Evolutionary conservation across 345 rosid species (phyloP), one percentile per base, ranked within the genome.

Genomic region (Hibiscus syriacus): DNA sequence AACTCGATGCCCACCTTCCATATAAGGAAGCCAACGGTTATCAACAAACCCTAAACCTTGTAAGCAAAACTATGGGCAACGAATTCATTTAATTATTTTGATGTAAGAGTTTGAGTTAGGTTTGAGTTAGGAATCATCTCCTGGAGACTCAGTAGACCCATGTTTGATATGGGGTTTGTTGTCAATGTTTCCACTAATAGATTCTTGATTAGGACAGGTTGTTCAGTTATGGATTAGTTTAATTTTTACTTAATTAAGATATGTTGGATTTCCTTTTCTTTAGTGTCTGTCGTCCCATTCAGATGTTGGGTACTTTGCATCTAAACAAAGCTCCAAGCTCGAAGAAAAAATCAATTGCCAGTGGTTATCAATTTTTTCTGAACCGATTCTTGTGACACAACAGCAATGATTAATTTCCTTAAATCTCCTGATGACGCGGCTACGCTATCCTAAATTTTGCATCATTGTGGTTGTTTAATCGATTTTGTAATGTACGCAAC

Each of bases 1-100:
- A n/a, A n/a, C n/a, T n/a, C n/a, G n/a, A n/a, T n/a, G n/a, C n/a
- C n/a, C n/a, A n/a, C n/a, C n/a, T n/a, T n/a, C n/a, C n/a, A n/a
- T n/a, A n/a, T n/a, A n/a, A n/a, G n/a, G n/a, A n/a, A n/a, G n/a
- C n/a, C n/a, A n/a, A n/a, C n/a, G n/a, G n/a, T n/a, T n/a, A n/a
- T n/a, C n/a, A n/a, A n/a, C n/a, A n/a, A n/a, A n/a, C n/a, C n/a
- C 8, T 32, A 32, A 32, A 7, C 2, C 8, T 49, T 17, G 54
- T 20, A 23, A 41, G 34, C 53, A 62, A 62, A 62, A 23, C 67
- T 14, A 7, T 62, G 67, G 52, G 67, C 66, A 52, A 7, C 23
- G 4, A 9, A 61, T 32, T 19, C 23, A 17, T 49, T 49, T 19
- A 7, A 57, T 58, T 34, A 19, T 58, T 58, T 58, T 58, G 64